Evolutionary conservation across 805 yeast species (phyloP).

Genomic region (Candida ascalaphidarum): DNA sequence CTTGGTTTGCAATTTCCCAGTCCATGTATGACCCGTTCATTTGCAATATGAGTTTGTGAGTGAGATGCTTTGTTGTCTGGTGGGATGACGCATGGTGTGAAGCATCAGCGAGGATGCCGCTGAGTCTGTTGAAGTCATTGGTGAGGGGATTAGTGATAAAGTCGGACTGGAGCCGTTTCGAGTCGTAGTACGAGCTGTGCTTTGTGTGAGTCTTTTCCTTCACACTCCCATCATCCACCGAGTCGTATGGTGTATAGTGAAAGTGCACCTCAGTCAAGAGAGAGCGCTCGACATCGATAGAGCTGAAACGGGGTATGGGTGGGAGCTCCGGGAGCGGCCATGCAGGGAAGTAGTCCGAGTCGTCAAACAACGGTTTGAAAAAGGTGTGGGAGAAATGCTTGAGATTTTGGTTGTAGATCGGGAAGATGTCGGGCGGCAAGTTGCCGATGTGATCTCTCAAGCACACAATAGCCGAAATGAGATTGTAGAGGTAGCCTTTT

Average conservation of each 20-base stretch:
- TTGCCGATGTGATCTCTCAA: conserved; percentile 75
- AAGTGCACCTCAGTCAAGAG: conserved; percentile 66
- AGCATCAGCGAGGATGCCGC: conserved; percentile 41
- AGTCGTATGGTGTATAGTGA: conserved; percentile 44
- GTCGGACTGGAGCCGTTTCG: conserved; percentile 55
- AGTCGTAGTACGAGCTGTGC: conserved; percentile 42
- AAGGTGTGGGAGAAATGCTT: conserved; percentile 50
- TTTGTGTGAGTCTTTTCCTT: conserved; percentile 4
- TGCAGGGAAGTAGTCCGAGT: conserved; percentile 14
- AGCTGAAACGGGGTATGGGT: conserved; percentile 49
- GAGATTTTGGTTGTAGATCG: conserved; percentile 62
- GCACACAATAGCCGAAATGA: conserved; percentile 77
- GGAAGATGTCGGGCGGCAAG: conserved; percentile 71
- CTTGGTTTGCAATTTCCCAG: conserved; percentile 35
- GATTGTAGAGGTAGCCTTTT: conserved; percentile 46
- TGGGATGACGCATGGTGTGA: conserved; percentile 21
- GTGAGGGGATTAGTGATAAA: conserved; percentile 62
- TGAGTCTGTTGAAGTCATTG: conserved; percentile 38
- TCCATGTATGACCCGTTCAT: conserved; percentile 41
- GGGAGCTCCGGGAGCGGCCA: conserved; percentile 83
- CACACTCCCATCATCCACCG: conserved; percentile 27
- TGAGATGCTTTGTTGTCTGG: conserved; percentile 26
- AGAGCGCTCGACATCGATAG: conserved; percentile 75
- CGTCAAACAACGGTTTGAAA: conserved; percentile 34
- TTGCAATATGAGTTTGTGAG: conserved; percentile 56